Evolutionary conservation across 768 basidiomycete species (phyloP).

Genomic region (Macrolepiota fuliginosa): DNA sequence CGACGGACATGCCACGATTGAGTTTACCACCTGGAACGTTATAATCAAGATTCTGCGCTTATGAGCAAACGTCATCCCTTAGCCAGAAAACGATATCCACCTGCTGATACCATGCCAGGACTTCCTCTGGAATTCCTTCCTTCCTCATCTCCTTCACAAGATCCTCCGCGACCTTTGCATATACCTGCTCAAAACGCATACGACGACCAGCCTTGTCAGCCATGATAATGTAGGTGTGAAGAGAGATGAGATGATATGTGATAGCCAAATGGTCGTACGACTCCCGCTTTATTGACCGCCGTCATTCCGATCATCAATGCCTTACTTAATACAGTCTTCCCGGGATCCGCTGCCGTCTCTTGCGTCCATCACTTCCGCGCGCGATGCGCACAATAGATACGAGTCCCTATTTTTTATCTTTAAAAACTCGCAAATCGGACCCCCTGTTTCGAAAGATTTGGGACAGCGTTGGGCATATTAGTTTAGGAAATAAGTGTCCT

Average conservation of each 20-base stretch:
- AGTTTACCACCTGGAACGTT: slow-evolving; percentile 96
- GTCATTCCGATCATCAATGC: no score
- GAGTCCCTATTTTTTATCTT: no score
- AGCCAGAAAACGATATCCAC: slow-evolving; percentile 41
- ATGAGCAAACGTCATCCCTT: slow-evolving; percentile 11
- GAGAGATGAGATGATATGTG: neutral
- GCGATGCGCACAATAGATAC: no score
- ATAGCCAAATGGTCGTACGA: neutral
- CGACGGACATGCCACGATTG: slow-evolving; percentile 94
- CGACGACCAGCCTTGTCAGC: slow-evolving; percentile 44
- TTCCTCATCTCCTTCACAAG: slow-evolving; percentile 63
- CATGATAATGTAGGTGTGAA: slow-evolving; percentile 11
- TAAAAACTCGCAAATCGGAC: no score
- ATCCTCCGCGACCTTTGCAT: slow-evolving; percentile 70
- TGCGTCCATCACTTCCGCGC: no score
- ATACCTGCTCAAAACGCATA: slow-evolving; percentile 70
- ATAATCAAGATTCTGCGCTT: slow-evolving; percentile 74
- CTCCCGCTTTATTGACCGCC: neutral
- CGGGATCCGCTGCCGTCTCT: no score
- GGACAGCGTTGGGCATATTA: no score
- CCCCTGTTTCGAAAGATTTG: no score
- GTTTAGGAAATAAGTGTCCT: no score
- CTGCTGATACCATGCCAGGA: slow-evolving; percentile 78
- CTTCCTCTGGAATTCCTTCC: slow-evolving; percentile 82
- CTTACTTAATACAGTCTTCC: no score